These are phyloP conservation scores for Pythium dissotocum DNA, from an alignment of 352 stramenopile species.

Conservation along the genomic window DNA sequence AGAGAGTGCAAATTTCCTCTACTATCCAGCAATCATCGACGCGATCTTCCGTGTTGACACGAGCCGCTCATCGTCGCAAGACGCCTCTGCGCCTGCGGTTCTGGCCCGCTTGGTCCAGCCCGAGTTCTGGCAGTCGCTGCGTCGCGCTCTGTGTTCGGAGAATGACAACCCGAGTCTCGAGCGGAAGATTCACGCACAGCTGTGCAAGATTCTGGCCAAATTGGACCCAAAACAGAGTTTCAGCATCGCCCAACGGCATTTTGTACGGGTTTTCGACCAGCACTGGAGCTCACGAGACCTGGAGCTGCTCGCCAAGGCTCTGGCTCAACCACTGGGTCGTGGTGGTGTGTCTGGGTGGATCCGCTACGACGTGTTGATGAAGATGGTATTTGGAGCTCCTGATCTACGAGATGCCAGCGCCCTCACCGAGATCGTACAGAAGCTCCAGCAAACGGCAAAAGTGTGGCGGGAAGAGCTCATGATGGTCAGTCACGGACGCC, in stretches of 20 bases:
- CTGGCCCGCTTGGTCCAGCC: conserved; percentile 23
- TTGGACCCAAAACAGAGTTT: conserved; percentile 40
- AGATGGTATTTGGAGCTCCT: conserved; percentile 46
- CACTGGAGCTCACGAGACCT: conserved; percentile 45
- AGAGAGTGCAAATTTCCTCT: conserved; percentile 24
- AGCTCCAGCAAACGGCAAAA: conserved; percentile 24
- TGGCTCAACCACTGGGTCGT: conserved; percentile 11
- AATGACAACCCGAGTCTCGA: conserved; percentile 25
- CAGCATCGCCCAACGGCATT: conserved; percentile 38
- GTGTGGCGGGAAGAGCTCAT: conserved; percentile 20
- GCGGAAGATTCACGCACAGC: conserved; percentile 41
- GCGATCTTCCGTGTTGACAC: conserved; percentile 27
- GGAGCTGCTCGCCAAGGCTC: conserved; percentile 24
- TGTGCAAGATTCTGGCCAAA: conserved; percentile 56
- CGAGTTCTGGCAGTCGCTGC: conserved; percentile 45
- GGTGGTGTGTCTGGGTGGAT: conserved; percentile 11
- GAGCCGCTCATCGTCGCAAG: not conserved
- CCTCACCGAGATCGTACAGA: conserved; percentile 23
- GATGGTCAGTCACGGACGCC: conserved; percentile 19
- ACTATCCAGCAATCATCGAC: conserved; percentile 43
- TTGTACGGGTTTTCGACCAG: conserved; percentile 51
- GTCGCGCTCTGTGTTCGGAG: conserved; percentile 35
- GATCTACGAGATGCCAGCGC: conserved; percentile 29
- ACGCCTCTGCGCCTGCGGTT: not conserved
- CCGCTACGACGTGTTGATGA: conserved; percentile 58